These are phyloP conservation scores for Takashimella tepidaria DNA, from an alignment of 1,284 basidiomycete species.

Conservation along the genomic window DNA sequence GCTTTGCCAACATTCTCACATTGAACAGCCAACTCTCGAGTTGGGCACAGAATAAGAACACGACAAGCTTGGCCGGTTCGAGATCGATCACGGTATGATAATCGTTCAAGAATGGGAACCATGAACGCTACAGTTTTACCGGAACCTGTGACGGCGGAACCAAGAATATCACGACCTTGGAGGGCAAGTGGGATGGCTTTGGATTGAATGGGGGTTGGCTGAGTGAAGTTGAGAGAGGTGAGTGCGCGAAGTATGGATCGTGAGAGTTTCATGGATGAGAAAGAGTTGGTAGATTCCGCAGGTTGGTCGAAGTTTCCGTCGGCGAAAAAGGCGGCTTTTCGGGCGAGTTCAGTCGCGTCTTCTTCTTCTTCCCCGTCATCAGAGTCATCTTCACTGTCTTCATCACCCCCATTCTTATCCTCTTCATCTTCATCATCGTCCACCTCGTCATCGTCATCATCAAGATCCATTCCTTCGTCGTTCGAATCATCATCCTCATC, in stretches of 20 bases:
- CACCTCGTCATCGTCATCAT: conserved; percentile 25
- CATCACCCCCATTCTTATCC: conserved; percentile 48
- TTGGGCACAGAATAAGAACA: conserved; percentile 87
- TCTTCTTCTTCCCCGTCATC: conserved; percentile 53
- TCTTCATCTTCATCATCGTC: conserved; percentile 45
- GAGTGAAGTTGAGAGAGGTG: conserved; percentile 70
- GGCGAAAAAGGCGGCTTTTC: conserved; percentile 82
- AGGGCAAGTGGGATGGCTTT: conserved; percentile 88
- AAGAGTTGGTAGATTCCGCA: conserved; percentile 55
- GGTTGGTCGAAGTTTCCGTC: conserved; percentile 43
- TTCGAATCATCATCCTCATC: conserved; percentile 36
- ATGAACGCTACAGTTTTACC: conserved; percentile 97
- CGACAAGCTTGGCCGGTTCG: conserved; percentile 79
- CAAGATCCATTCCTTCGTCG: conserved; percentile 19
- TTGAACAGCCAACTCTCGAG: conserved; percentile 89
- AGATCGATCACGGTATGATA: conserved; percentile 81
- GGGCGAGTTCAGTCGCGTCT: conserved; percentile 65
- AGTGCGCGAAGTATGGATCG: conserved; percentile 83
- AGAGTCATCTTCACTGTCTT: conserved; percentile 23
- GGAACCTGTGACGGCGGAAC: conserved; percentile 89
- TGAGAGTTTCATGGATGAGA: conserved; percentile 80
- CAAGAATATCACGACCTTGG: conserved; percentile 90
- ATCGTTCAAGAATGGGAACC: conserved; percentile 85
- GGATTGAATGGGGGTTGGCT: conserved; percentile 92
- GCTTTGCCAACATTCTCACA: conserved; percentile 86